Conservation (phyloP, 352 stramenopile species). For the Phytophthora vignae region DNA sequence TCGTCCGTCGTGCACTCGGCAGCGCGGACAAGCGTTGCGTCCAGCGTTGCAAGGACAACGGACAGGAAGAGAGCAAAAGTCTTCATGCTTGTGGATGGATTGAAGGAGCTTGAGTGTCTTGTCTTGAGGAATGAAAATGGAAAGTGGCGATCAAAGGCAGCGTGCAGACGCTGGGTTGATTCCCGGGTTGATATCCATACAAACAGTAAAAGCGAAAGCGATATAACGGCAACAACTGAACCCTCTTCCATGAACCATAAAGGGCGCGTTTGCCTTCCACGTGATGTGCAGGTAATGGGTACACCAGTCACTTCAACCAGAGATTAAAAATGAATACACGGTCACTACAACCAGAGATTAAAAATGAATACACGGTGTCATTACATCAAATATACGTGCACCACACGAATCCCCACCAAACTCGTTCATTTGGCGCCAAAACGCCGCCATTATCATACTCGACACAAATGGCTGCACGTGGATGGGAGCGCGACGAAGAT, state of each 20-base stretch:
- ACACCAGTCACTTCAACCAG: slow-evolving; percentile 17
- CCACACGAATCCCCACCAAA: slow-evolving; percentile 7
- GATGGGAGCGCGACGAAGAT: slow-evolving; percentile 70
- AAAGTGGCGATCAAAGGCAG: slow-evolving; percentile 3
- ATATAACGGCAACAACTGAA: slow-evolving; percentile 2
- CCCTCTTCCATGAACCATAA: not conserved
- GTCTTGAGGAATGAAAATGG: no score
- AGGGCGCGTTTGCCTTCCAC: no score
- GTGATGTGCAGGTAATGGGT: no score
- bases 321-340: not conserved
- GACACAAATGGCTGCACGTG: slow-evolving; percentile 52
- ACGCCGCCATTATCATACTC: not conserved
- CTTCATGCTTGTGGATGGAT: slow-evolving; percentile 23
- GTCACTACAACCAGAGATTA: no score
- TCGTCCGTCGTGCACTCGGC: slow-evolving; percentile 33
- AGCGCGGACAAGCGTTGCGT: not conserved
- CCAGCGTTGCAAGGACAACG: not conserved
- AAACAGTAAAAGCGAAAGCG: slow-evolving; percentile 20
- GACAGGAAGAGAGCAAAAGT: not conserved
- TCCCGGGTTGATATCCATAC: not conserved
- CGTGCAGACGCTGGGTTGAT: not conserved
- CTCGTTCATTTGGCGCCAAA: slow-evolving; percentile 41
- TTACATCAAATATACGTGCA: slow-evolving; percentile 1
- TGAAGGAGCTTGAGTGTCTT: slow-evolving; percentile 11
- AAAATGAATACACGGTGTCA: no score